Evolutionary conservation across 2,329 filamentous ascomycete species (phyloP).

Genomic region (Ramichloridium luteum): DNA sequence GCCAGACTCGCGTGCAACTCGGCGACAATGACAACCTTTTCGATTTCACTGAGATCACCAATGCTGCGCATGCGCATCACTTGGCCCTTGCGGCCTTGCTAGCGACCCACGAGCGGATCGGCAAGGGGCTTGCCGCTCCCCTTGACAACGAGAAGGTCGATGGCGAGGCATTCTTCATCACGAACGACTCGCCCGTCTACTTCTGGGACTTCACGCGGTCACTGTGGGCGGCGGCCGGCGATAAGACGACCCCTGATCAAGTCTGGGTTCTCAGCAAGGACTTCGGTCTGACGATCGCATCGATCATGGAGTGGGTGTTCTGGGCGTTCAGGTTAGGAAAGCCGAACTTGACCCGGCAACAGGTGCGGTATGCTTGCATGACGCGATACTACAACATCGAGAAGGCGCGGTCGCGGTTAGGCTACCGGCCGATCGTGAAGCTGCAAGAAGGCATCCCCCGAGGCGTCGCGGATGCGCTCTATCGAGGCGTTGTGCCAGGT

Average conservation of each 20-base stretch:
- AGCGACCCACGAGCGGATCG: constrained; percentile 27
- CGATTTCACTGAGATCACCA: constrained; percentile 43
- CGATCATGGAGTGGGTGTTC: constrained; percentile 33
- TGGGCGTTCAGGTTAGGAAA: constrained; percentile 31
- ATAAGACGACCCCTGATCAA: constrained; percentile 24
- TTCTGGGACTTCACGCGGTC: constrained; percentile 40
- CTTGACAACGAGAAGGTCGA: constrained; percentile 37
- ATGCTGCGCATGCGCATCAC: constrained; percentile 41
- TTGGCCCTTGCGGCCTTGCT: constrained; percentile 39
- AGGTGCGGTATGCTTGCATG: constrained; percentile 57
- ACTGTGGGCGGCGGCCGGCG: constrained; percentile 35
- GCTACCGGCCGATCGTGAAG: constrained; percentile 55
- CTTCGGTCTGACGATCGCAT: constrained; percentile 31
- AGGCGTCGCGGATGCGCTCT: constrained; percentile 32
- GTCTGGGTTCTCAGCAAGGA: constrained; percentile 34
- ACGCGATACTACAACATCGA: constrained; percentile 65
- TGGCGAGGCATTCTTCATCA: constrained; percentile 41
- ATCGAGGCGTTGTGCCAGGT: constrained; percentile 23
- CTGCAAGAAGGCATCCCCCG: constrained; percentile 50
- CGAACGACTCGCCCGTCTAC: constrained; percentile 38
- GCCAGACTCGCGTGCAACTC: constrained; percentile 40
- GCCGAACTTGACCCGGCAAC: constrained; percentile 34
- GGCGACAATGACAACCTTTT: constrained; percentile 42
- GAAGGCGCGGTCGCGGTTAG: constrained; percentile 59
- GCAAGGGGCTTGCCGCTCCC: constrained; percentile 24